Evolutionary conservation across 192 early-diverging fungal species (phyloP).

Genomic region (Dispira parvispora): DNA sequence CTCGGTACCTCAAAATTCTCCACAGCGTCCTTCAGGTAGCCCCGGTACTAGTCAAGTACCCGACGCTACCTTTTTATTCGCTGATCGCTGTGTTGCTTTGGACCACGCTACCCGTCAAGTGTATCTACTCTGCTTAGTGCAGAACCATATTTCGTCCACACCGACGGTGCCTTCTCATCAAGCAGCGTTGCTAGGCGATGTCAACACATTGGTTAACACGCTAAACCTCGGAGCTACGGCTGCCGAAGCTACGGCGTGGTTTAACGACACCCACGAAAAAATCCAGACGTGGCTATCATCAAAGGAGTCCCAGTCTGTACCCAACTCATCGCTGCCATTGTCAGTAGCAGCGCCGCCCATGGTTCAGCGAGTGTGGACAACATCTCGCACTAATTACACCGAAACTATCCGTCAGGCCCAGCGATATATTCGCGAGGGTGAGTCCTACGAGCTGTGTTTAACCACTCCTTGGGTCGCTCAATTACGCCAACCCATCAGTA

Average conservation of each 20-base stretch:
- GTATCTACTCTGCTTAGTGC: slow-evolving; percentile 22
- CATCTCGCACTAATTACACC: slow-evolving; percentile 27
- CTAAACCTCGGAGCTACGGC: too few species aligned
- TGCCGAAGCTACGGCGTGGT: too few species aligned
- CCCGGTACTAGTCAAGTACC: slow-evolving; percentile 23
- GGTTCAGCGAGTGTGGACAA: background rate
- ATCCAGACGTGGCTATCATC: too few species aligned
- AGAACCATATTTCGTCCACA: background rate
- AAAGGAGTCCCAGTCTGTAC: too few species aligned
- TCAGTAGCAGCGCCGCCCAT: too few species aligned
- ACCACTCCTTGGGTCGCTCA: slow-evolving; percentile 56
- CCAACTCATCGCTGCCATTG: too few species aligned
- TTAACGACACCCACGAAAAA: too few species aligned
- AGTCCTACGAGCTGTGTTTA: slow-evolving; percentile 90
- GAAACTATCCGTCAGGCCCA: slow-evolving; percentile 30
- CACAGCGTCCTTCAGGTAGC: slow-evolving; percentile 14
- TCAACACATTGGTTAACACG: too few species aligned
- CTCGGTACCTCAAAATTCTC: too few species aligned
- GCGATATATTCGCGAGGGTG: slow-evolving; percentile 55
- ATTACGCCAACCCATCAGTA: background rate
- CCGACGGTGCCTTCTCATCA: too few species aligned
- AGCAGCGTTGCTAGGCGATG: too few species aligned
- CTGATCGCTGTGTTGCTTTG: slow-evolving; percentile 56
- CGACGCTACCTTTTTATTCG: slow-evolving; percentile 60
- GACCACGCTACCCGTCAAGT: slow-evolving; percentile 35